A percentile compares a stretch with the other conserved stretches of the same genome.
These are phyloP conservation scores for Geotrichum armillariae DNA, from an alignment of 1,139 yeast species.

Conservation along the genomic window DNA sequence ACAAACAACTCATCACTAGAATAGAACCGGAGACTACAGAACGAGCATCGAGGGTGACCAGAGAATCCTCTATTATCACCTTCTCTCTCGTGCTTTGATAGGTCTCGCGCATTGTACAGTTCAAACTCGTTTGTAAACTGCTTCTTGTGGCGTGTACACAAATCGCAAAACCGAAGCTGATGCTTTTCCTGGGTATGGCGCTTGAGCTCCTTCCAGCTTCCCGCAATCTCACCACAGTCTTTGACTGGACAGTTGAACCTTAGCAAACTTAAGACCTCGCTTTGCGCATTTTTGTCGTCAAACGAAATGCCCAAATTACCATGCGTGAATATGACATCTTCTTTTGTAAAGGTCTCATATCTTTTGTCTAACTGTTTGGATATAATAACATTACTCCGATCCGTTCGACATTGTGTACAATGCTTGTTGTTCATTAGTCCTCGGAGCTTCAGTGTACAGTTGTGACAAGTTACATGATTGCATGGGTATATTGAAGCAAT, in stretches of 20 bases:
- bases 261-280: constrained; percentile 53
- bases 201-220: constrained; percentile 53
- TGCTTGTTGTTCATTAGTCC: constrained; percentile 70
- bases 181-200: constrained; percentile 68
- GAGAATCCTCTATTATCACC: constrained; percentile 74
- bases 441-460: constrained; percentile 79
- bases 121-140: constrained; percentile 64
- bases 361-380: constrained; percentile 50
- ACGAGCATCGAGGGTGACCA: constrained; percentile 90
- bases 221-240: constrained; percentile 46
- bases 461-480: constrained; percentile 80
- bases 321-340: constrained; percentile 39
- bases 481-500: constrained; percentile 78
- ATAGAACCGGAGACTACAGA: constrained; percentile 77
- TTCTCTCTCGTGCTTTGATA: constrained; percentile 65
- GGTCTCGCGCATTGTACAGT: constrained; percentile 59
- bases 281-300: constrained; percentile 35
- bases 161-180: constrained; percentile 61
- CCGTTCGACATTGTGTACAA: constrained; percentile 80
- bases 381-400: constrained; percentile 58
- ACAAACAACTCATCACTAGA: constrained; percentile 83
- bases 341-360: constrained; percentile 44
- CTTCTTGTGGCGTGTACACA: constrained; percentile 74
- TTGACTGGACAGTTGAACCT: constrained; percentile 56
- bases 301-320: constrained; percentile 37